Percentiles rank a stretch among this genome's conserved stretches.
phyloP scores from a whole-genome alignment of 2,329 filamentous ascomycete species.

The Aspergillus uvarum region DNA sequence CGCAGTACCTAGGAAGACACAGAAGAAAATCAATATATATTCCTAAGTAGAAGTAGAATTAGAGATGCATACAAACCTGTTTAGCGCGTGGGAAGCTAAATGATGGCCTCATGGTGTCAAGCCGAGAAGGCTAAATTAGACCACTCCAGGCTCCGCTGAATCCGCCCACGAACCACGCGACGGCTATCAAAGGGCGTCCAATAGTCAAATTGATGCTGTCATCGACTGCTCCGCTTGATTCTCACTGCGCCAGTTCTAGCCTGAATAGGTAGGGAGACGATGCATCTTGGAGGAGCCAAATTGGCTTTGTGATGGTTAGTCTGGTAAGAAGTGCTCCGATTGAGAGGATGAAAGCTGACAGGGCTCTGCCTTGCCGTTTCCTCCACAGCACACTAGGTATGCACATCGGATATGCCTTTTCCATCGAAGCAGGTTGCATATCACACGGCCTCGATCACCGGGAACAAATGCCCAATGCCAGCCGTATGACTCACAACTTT shows the following conservation, averaged over 20 bases:
- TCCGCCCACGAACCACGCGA: background rate
- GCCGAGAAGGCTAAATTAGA: too few species aligned
- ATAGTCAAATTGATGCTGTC: background rate
- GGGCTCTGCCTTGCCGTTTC: background rate
- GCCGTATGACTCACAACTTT: background rate
- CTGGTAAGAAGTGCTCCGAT: too few species aligned
- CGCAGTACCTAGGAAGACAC: too few species aligned
- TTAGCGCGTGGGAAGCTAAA: too few species aligned
- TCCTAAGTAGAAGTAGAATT: too few species aligned
- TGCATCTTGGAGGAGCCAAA: too few species aligned
- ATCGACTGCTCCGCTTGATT: background rate
- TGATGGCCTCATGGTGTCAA: too few species aligned
- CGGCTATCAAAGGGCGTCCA: background rate
- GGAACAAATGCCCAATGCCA: background rate
- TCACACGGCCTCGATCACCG: background rate
- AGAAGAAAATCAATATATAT: too few species aligned
- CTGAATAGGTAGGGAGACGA: background rate
- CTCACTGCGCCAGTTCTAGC: background rate
- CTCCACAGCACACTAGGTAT: background rate
- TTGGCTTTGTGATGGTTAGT: too few species aligned
- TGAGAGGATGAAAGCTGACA: background rate
- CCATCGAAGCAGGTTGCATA: background rate
- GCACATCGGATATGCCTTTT: background rate
- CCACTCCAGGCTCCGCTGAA: background rate
- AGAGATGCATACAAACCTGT: too few species aligned